Evolutionary conservation across 208 protist species (phyloP), one percentile per base, ranked within the genome.

Genomic region (Trypanosoma congolense): DNA sequence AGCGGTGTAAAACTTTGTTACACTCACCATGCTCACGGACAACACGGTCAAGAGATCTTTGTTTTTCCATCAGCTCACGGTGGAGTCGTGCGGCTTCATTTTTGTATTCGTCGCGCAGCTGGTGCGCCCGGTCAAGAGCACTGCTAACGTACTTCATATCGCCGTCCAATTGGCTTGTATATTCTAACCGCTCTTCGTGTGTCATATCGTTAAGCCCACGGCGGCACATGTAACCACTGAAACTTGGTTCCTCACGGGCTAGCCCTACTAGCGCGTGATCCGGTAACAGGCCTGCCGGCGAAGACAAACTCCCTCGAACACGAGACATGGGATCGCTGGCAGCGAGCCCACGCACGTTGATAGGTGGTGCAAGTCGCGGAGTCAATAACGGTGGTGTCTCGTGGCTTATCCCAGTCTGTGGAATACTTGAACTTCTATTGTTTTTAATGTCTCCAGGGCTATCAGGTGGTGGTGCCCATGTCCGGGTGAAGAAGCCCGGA

Each of bases 1-100:
- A 50, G 4, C 55, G 45, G n/a, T 58, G 36, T 3, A 75, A 65
- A 12, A 68, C 51, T 0, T 55, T 42, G 21, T 24, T n/a, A 49
- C 56, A 73, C 22, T 75, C 57, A 2, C 51, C 29, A 18, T 63
- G 47, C 41, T 80, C 69, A 51, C 24, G 41, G 16, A 65, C 31
- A 26, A 77, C 47, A 47, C 60, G 29, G 21, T 81, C 68, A 6
- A 73, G 19, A 52, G 73, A 50, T 33, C 75, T 4, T 26, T 76
- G 59, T 45, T 60, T 72, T 30, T 67, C 49, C 35, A 83, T 72
- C 24, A 87, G 45, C 54, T 85, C 58, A 8, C 55, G 49, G 33
- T 82, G 73, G 52, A 87, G 70, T n/a, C 72, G 63, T 1, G 69
- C 76, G 0, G 83, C 73, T 58, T 85, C 75, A 30, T 72, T 56